A percentile compares a stretch with the other conserved stretches of the same genome.
phyloP scores from a whole-genome alignment of 164 flowering plant genomes.

The Warburgia ugandensis region DNA sequence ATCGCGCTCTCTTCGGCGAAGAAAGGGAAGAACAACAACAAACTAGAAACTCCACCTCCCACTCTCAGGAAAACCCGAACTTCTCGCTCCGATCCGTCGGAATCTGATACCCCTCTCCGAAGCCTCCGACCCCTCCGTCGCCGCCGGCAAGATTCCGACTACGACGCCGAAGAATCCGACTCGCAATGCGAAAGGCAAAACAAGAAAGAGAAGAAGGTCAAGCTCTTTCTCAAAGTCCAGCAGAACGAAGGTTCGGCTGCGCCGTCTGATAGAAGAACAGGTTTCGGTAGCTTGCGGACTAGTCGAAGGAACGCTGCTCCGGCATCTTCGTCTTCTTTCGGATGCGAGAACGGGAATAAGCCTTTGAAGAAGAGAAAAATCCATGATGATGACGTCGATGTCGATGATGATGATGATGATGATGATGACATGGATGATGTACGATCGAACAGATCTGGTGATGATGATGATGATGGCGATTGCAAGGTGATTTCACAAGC shows the following conservation, averaged over 20 bases:
- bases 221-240: slow-evolving; percentile 45
- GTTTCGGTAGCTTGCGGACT: too few relatives aligned
- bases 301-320: too few relatives aligned
- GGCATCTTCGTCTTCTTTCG: slow-evolving; percentile 19
- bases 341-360: slow-evolving; percentile 19
- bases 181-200: slow-evolving; percentile 21
- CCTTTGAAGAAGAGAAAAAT: slow-evolving; percentile 45
- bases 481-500: background rate
- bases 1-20: slow-evolving; percentile 27
- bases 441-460: slow-evolving; percentile 15
- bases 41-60: slow-evolving; percentile 49
- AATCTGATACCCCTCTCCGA: slow-evolving; percentile 23
- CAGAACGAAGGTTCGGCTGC: background rate
- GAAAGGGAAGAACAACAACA: slow-evolving; percentile 6
- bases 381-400: slow-evolving; percentile 14
- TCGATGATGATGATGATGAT: slow-evolving; percentile 11
- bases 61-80: slow-evolving; percentile 47
- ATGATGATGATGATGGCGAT: slow-evolving; percentile 1
- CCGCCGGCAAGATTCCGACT: slow-evolving; percentile 1
- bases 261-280: slow-evolving; percentile 2
- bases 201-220: slow-evolving; percentile 63
- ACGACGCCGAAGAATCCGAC: slow-evolving; percentile 40
- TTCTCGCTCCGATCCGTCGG: slow-evolving; percentile 23
- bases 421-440: slow-evolving; percentile 18
- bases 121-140: slow-evolving; percentile 6